These are phyloP conservation scores for Dinochytrium kinnereticum DNA, from an alignment of 371 early-diverging fungal species.

Conservation along the genomic window DNA sequence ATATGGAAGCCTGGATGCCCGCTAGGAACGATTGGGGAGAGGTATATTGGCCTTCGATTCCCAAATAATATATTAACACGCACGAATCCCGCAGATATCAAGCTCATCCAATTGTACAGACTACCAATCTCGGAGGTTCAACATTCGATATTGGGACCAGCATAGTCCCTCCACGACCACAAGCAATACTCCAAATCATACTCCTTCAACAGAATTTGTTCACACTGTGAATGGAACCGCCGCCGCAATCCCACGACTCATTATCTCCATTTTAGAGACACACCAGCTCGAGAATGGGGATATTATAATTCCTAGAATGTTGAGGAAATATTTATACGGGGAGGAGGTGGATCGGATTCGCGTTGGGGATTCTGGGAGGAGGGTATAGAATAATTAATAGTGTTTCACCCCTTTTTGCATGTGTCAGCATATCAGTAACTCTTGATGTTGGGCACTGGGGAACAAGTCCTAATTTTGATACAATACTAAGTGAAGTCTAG, in stretches of 20 bases:
- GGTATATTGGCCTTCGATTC: conserved; percentile 45
- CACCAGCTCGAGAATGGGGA: conserved; percentile 76
- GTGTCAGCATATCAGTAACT: no score
- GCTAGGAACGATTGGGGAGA: conserved; percentile 89
- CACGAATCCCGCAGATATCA: conserved; percentile 33
- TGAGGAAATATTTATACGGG: conserved; percentile 66
- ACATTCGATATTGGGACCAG: conserved; percentile 80
- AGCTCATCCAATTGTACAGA: conserved; percentile 97
- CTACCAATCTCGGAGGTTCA: conserved; percentile 78
- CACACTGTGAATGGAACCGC: conserved; percentile 95
- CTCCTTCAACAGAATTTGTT: conserved; percentile 64
- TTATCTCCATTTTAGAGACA: conserved; percentile 86
- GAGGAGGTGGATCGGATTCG: conserved; percentile 29
- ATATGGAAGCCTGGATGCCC: conserved; percentile 97
- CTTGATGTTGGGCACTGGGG: no score
- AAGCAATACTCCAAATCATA: neutral
- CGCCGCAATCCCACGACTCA: conserved; percentile 88
- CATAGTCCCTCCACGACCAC: no score
- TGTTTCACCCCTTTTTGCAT: no score
- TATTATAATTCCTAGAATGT: conserved; percentile 69
- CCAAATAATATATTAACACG: neutral
- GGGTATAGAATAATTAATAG: no score
- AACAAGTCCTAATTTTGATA: no score
- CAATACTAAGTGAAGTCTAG: no score
- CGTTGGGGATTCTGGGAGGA: no score